phyloP scores from a whole-genome alignment of 805 yeast species.

The Kodamaea neixiangensis region DNA sequence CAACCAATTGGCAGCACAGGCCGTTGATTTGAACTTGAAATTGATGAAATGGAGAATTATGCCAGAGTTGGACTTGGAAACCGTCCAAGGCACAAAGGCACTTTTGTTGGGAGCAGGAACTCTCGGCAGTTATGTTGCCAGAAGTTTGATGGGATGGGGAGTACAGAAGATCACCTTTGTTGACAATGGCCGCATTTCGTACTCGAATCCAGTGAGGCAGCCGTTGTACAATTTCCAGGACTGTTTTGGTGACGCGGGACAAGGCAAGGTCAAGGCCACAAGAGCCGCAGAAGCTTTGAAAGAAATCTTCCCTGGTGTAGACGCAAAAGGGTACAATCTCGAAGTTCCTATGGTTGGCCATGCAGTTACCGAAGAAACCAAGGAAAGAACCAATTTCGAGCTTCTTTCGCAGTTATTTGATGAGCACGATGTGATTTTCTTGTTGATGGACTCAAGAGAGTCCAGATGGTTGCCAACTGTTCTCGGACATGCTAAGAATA shows the following conservation, averaged over 20 bases:
- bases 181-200: slow-evolving; percentile 86
- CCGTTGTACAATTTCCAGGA: slow-evolving; percentile 84
- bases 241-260: slow-evolving; percentile 61
- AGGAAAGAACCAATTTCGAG: slow-evolving; percentile 53
- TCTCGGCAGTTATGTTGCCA: slow-evolving; percentile 85
- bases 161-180: slow-evolving; percentile 82
- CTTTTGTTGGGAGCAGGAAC: slow-evolving; percentile 95
- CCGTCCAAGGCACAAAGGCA: slow-evolving; percentile 59
- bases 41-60: slow-evolving; percentile 97
- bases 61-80: slow-evolving; percentile 74
- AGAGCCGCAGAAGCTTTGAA: slow-evolving; percentile 74
- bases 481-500: slow-evolving; percentile 63
- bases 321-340: slow-evolving; percentile 59
- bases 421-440: slow-evolving; percentile 72
- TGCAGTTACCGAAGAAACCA: slow-evolving; percentile 59
- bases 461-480: slow-evolving; percentile 97
- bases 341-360: slow-evolving; percentile 98
- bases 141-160: slow-evolving; percentile 94
- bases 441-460: slow-evolving; percentile 93
- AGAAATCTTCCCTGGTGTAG: slow-evolving; percentile 77
- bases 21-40: slow-evolving; percentile 86
- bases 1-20: slow-evolving; percentile 78
- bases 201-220: slow-evolving; percentile 94
- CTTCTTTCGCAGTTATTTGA: slow-evolving; percentile 53
- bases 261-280: slow-evolving; percentile 72